A percentile compares a stretch with the other conserved stretches of the same genome.
Conservation (phyloP, 2,329 filamentous ascomycete genomes). For the Aphanoascus verrucosus region DNA sequence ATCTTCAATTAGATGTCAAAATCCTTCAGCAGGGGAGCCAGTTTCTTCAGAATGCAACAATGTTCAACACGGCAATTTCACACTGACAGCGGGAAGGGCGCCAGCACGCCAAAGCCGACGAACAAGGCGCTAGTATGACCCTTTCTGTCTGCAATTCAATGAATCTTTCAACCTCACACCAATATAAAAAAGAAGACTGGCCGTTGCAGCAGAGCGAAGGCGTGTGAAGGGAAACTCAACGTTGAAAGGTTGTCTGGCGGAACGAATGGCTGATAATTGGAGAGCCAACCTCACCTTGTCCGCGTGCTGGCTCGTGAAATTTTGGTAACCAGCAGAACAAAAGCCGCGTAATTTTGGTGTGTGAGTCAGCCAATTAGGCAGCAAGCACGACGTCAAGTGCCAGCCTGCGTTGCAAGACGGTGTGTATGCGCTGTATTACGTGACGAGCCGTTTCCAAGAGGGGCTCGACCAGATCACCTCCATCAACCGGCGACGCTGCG, state of each 20-base stretch:
- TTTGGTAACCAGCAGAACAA: slow-evolving; percentile 10
- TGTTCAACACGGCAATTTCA: not conserved
- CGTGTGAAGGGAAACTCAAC: not conserved
- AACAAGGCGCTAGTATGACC: not conserved
- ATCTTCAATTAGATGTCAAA: slow-evolving; percentile 1
- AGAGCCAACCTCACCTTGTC: slow-evolving; percentile 8
- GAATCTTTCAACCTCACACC: slow-evolving; percentile 4
- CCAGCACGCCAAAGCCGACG: not conserved
- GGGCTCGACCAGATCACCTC: slow-evolving; percentile 8
- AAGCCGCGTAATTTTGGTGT: not conserved
- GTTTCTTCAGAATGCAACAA: not conserved
- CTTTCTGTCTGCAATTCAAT: not conserved
- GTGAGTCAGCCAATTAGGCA: not conserved
- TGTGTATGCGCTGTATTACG: slow-evolving; percentile 2
- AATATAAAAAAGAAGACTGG: not conserved
- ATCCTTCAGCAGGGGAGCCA: not conserved
- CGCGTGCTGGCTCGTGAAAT: slow-evolving; percentile 9
- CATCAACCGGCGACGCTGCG: not conserved
- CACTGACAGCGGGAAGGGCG: not conserved
- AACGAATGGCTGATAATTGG: slow-evolving; percentile 5
- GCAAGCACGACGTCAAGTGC: not conserved
- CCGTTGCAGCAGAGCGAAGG: slow-evolving; percentile 4
- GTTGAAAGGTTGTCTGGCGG: slow-evolving; percentile 2
- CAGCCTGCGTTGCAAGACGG: not conserved
- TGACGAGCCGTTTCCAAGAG: slow-evolving; percentile 9